Base-by-base conservation (phyloP, 345 rosid species). In the Bruguiera parviflora region DNA sequence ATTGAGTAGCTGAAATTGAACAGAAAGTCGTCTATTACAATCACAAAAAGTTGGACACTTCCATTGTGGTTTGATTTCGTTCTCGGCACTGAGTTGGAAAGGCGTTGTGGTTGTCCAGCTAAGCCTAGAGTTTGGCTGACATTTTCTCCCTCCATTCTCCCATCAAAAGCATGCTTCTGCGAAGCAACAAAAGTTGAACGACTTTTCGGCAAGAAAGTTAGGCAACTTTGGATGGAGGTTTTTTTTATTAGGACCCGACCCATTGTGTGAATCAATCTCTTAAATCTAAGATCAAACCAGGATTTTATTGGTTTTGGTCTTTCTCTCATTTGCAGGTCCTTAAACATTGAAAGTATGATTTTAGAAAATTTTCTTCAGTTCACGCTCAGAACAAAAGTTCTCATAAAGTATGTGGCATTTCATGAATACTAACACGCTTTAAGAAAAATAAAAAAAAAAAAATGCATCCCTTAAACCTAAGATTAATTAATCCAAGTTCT, bases 1-100 rank as follows among this genome's bases (percentile, higher is more conserved):
- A 27, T 67, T 20, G 76, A 61, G 58, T 11, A 35, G 61, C 67
- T 15, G 55, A 73, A 73, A 70, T 73, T 8, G 55, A 73, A 55
- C 53, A 43, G 16, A 55, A 61, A 55, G 67, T 53, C 67, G 31
- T 20, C 51, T 8, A 57, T 53, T 37, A 20, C 33, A 67, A 39
- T 67, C 51, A 67, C 62, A 25, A 61, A 73, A 56, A 53, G 33
- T 8, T 53, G 24, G 63, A 67, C 67, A 29, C 25, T 33, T 39
- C 16, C 19, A 35, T 35, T 52, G 22, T 32, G 22, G 58, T 47
- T 65, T 72, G 56, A 33, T 59, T 59, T 29, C 33, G 0, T 59
- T 66, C 21, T 53, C 7, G 61, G 51, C 27, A 33, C 21, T 59
- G 70, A 58, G 65, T 5, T 57, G 70, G 70, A 72, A 72, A 59